These are phyloP conservation scores for Cutaneotrichosporon mucoides DNA, from an alignment of 1,284 basidiomycete genomes.

Conservation along the genomic window DNA sequence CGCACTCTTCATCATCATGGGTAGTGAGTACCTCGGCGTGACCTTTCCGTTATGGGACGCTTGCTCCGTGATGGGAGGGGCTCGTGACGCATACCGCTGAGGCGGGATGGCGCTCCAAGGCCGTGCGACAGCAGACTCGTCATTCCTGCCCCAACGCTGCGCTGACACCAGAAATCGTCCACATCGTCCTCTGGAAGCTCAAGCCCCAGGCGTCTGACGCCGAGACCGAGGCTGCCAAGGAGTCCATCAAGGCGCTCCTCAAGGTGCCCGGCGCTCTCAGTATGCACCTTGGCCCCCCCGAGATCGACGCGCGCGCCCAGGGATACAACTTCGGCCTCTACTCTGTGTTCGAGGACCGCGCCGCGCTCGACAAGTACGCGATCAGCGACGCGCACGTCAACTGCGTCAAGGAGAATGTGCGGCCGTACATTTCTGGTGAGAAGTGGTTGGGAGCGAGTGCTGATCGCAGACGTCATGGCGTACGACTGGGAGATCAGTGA, in stretches of 20 bases:
- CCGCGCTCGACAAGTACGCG: slow-evolving; percentile 43
- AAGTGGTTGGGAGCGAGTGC: background rate
- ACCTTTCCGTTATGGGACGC: too few relatives aligned
- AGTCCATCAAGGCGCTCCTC: slow-evolving; percentile 35
- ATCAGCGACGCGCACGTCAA: slow-evolving; percentile 43
- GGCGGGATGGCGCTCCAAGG: too few relatives aligned
- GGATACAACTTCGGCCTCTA: slow-evolving; percentile 48
- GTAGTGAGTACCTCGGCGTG: slow-evolving; percentile 12
- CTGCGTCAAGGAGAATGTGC: slow-evolving; percentile 40
- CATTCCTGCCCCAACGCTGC: too few relatives aligned
- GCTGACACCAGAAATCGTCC: background rate
- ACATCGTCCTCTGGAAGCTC: slow-evolving; percentile 47
- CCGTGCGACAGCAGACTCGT: too few relatives aligned
- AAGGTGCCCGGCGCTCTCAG: slow-evolving; percentile 34
- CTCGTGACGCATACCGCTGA: too few relatives aligned
- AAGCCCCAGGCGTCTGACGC: slow-evolving; percentile 28
- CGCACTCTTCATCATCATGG: slow-evolving; percentile 11
- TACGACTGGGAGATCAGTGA: slow-evolving; percentile 48
- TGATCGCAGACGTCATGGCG: slow-evolving; percentile 39
- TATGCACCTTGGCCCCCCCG: slow-evolving; percentile 40
- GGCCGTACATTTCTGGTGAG: slow-evolving; percentile 42
- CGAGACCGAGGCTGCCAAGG: slow-evolving; percentile 27
- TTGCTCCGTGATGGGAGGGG: too few relatives aligned
- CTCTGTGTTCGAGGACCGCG: slow-evolving; percentile 40
- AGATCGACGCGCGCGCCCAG: slow-evolving; percentile 43